A percentile compares a stretch with the other conserved stretches of the same genome.
Conservation (phyloP, 345 rosid genomes). For the Cardiospermum halicacabum region DNA sequence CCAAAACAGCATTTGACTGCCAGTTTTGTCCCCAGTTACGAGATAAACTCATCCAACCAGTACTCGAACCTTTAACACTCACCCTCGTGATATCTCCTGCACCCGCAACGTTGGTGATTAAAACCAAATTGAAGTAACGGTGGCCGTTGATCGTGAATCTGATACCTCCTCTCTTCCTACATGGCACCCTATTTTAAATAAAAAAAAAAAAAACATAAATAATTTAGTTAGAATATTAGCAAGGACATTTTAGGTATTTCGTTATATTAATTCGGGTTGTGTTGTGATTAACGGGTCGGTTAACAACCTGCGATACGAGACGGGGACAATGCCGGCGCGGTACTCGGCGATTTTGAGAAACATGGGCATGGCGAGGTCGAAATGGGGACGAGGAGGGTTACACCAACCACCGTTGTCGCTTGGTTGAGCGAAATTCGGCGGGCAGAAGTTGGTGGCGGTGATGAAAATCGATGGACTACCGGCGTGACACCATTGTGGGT, state of each 20-base stretch:
- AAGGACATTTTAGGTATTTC: neutral
- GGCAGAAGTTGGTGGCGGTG: constrained; percentile 69
- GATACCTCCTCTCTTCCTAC: constrained; percentile 59
- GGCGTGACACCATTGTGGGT: constrained; percentile 54
- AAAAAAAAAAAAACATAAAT: neutral
- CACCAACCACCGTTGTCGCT: constrained; percentile 86
- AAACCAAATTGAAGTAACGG: constrained; percentile 66
- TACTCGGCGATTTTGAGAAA: constrained; percentile 67
- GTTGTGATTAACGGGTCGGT: neutral
- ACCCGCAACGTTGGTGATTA: constrained; percentile 65
- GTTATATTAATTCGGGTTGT: too few relatives aligned
- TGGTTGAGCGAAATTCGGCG: constrained; percentile 52
- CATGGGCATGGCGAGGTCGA: constrained; percentile 75
- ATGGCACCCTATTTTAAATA: constrained; percentile 36
- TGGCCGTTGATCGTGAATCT: constrained; percentile 68
- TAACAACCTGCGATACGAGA: constrained; percentile 54
- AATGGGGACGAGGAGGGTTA: constrained; percentile 75
- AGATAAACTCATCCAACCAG: constrained; percentile 60
- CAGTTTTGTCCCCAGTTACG: constrained; percentile 81
- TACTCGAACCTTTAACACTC: constrained; percentile 47
- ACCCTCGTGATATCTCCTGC: constrained; percentile 55
- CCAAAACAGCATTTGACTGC: constrained; percentile 57
- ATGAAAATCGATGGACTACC: constrained; percentile 64
- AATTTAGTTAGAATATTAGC: neutral
- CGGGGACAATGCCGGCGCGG: constrained; percentile 66